Evolutionary conservation across 768 basidiomycete species (phyloP), one percentile per base, ranked within the genome.

Genomic region (Trametes villosa): DNA sequence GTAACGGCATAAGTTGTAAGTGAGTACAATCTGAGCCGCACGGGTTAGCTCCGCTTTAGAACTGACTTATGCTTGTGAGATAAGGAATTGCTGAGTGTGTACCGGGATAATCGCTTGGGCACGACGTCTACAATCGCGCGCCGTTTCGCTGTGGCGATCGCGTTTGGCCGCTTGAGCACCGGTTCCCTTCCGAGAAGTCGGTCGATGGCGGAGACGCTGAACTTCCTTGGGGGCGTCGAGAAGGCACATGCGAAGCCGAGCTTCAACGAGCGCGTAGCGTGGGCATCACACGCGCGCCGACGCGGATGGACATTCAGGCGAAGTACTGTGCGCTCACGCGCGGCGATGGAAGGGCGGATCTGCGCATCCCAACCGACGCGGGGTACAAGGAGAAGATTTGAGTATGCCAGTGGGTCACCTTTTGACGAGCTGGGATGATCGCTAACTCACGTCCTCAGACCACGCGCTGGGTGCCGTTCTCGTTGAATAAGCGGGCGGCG

Each of bases 361-460:
- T 94, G 42, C 80, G 92, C 9, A 87, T 93, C 81, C 92, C 92
- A 0, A 86, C 86, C 0, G 86, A 86, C 7, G 77, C 83, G 4
- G 90, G 87, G 2, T 98, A 98, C 72, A 73, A 77, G 62, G 96
- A 98, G 74, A 98, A 98, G 77, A 96, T 98, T n/a, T 99, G 96
- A 96, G 91, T 90, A 62, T n/a, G n/a, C n/a, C n/a, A n/a, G n/a
- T n/a, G n/a, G n/a, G n/a, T n/a, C n/a, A n/a, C n/a, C n/a, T n/a
- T n/a, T 4, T 15, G 36, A 38, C 36, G 9, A 5, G 27, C 49
- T 24, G 49, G 49, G 31, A 29, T 9, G 20, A 38, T 11, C 6
- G 1, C 18, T 29, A 24, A 8, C 22, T n/a, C 41, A 5, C 22
- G 13, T 9, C 22, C 13, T 55, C 93, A 91, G 96, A 98, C 68